These are phyloP conservation scores for Suillus americanus DNA, from an alignment of 768 basidiomycete species.

Conservation along the genomic window DNA sequence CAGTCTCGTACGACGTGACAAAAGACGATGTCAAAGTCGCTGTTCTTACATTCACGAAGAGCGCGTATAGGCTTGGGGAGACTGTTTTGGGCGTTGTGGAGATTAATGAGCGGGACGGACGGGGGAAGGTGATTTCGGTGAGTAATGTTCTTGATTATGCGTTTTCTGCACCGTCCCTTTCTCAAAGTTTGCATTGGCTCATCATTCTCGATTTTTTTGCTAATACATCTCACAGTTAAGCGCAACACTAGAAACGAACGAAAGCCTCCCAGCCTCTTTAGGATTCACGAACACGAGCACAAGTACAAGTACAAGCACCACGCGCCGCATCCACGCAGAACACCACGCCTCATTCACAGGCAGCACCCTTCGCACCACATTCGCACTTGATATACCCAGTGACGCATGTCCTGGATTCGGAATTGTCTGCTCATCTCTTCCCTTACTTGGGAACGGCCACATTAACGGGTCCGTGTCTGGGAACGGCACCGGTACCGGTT, in stretches of 20 bases:
- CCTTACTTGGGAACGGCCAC: not conserved
- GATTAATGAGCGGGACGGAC: conserved; percentile 70
- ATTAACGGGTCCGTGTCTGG: not conserved
- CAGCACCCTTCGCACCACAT: conserved; percentile 75
- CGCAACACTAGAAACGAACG: conserved; percentile 87
- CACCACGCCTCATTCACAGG: conserved; percentile 76
- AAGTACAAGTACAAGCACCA: conserved; percentile 32
- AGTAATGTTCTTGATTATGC: conserved; percentile 16
- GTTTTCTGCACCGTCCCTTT: not conserved
- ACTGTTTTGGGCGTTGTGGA: conserved; percentile 88
- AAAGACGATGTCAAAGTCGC: conserved; percentile 92
- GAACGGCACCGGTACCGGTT: conserved; percentile 1
- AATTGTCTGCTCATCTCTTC: conserved; percentile 8
- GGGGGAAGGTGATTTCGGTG: conserved; percentile 83
- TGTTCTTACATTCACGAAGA: conserved; percentile 87
- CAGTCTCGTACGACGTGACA: conserved; percentile 93
- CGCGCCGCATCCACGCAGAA: conserved; percentile 82
- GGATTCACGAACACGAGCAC: not conserved
- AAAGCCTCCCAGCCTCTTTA: conserved; percentile 65
- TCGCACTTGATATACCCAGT: conserved; percentile 88
- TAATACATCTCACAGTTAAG: conserved; percentile 57
- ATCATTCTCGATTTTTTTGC: not conserved
- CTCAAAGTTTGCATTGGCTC: not conserved
- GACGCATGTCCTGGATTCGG: conserved; percentile 87
- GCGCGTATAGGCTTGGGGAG: conserved; percentile 89